Percentiles rank a stretch among this genome's conserved stretches.
These are phyloP conservation scores for Yamadazyma insecticola DNA, from an alignment of 805 yeast species.

Conservation along the genomic window DNA sequence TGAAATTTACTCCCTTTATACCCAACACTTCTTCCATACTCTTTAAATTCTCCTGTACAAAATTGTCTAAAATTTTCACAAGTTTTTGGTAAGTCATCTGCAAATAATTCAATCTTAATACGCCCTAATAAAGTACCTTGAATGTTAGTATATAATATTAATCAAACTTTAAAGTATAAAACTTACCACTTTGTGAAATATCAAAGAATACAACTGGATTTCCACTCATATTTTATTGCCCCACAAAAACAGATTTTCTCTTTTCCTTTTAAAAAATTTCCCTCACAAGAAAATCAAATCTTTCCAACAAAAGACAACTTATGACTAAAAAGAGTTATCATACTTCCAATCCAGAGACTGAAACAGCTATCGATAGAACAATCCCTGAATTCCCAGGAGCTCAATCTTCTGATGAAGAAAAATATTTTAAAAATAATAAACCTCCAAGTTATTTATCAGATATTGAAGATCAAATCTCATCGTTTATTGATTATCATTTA, in stretches of 20 bases:
- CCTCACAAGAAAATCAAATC: too few relatives aligned
- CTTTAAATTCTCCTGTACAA: constrained; percentile 66
- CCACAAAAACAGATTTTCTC: too few relatives aligned
- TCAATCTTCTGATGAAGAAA: constrained; percentile 62
- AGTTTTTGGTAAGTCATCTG: constrained; percentile 27
- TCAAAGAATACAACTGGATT: too few relatives aligned
- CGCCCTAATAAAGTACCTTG: constrained; percentile 3
- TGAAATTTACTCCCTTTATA: constrained; percentile 86
- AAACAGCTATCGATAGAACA: constrained; percentile 73
- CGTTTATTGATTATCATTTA: constrained; percentile 57
- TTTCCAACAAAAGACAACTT: too few relatives aligned
- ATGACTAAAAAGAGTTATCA: constrained; percentile 11
- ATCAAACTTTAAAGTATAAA: too few relatives aligned
- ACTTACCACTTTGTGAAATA: too few relatives aligned
- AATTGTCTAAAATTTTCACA: constrained; percentile 77
- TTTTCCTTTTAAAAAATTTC: too few relatives aligned
- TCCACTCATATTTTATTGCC: too few relatives aligned
- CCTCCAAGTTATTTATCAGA: constrained; percentile 72
- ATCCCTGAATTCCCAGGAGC: constrained; percentile 80
- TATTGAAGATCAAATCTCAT: constrained; percentile 50
- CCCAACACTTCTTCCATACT: constrained; percentile 68
- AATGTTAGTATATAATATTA: too few relatives aligned
- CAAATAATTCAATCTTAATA: constrained; percentile 57
- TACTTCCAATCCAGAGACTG: constrained; percentile 69
- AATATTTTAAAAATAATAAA: constrained; percentile 65